phyloP scores from a whole-genome alignment of 2,329 filamentous ascomycete species.

The Fusarium oligoseptatum region DNA sequence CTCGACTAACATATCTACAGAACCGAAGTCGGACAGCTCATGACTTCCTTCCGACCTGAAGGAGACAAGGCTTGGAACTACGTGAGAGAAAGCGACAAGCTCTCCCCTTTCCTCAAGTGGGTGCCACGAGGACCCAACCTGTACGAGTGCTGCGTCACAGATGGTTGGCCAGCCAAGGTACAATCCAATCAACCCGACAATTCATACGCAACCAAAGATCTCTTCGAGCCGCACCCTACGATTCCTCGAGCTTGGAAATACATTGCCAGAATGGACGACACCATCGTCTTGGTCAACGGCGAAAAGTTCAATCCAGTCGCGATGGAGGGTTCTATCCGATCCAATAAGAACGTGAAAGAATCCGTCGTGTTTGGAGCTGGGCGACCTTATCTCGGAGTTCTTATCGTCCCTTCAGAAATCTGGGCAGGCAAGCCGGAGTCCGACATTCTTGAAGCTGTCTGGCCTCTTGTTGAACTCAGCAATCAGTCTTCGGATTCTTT shows the following conservation, averaged over 20 bases:
- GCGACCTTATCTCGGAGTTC: background rate
- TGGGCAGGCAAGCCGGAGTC: background rate
- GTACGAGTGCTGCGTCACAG: background rate
- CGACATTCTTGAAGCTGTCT: background rate
- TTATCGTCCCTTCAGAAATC: background rate
- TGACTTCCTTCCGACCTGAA: background rate
- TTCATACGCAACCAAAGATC: background rate
- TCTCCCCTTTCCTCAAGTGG: background rate
- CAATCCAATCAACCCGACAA: background rate
- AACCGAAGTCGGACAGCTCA: background rate
- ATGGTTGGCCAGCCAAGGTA: background rate
- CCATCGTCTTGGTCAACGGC: background rate
- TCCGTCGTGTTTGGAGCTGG: background rate
- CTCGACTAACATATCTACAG: background rate
- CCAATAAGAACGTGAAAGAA: background rate
- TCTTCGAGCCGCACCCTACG: background rate
- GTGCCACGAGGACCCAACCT: background rate
- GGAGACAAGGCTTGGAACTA: background rate
- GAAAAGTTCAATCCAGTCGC: background rate
- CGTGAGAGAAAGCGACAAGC: background rate
- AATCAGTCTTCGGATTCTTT: background rate
- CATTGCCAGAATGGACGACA: background rate
- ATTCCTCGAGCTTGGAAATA: background rate
- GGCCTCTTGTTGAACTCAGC: background rate
- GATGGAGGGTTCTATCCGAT: background rate